Percentiles rank a stretch among this genome's conserved stretches.
Evolutionary conservation across 2,329 filamentous ascomycete genomes (phyloP).

Genomic region (Arthrobotrys pseudoclavata): DNA sequence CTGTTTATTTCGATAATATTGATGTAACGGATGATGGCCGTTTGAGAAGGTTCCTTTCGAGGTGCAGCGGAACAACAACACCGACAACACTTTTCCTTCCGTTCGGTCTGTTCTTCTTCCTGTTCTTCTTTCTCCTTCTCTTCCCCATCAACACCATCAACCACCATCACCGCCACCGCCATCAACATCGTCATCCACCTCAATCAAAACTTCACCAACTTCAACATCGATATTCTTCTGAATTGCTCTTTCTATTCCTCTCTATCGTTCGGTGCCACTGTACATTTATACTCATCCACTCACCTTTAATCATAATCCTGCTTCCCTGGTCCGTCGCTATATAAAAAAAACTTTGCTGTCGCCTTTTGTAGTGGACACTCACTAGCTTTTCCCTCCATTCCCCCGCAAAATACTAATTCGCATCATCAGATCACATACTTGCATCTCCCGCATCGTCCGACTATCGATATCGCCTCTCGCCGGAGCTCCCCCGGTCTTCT

Average conservation of each 20-base stretch:
- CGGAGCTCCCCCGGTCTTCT: slow-evolving; percentile 15
- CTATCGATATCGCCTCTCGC: background rate
- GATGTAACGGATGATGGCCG: too few relatives aligned
- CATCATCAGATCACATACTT: background rate
- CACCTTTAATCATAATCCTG: background rate
- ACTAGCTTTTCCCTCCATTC: background rate
- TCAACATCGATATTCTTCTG: background rate
- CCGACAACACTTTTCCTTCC: background rate
- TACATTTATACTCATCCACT: background rate
- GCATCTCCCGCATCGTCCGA: slow-evolving; percentile 8
- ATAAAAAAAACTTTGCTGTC: slow-evolving; percentile 4
- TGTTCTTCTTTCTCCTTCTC: slow-evolving; percentile 12
- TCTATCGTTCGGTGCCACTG: background rate
- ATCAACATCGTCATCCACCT: background rate
- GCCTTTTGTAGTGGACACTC: background rate
- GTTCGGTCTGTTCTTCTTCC: slow-evolving; percentile 24
- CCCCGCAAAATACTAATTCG: slow-evolving; percentile 7
- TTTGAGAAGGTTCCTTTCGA: too few relatives aligned
- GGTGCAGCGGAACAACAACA: background rate
- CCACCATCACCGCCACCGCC: background rate
- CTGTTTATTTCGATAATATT: too few relatives aligned
- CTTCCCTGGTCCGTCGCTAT: background rate
- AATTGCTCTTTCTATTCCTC: background rate
- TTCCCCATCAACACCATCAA: background rate
- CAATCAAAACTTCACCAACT: background rate